Evolutionary conservation across 257 asterid species (phyloP).

Genomic region (Solanum stenotomum): DNA sequence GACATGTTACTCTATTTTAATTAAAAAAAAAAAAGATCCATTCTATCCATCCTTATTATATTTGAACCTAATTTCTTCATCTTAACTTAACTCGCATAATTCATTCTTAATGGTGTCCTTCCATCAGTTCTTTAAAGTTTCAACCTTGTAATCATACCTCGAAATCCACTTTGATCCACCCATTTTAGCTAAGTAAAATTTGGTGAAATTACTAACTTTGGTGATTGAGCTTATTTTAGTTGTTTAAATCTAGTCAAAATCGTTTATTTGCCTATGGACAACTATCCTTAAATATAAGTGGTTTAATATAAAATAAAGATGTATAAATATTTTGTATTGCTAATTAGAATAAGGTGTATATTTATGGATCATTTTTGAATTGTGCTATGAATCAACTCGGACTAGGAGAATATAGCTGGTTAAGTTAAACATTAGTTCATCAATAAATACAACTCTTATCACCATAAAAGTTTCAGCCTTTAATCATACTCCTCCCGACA

Average conservation of each 20-base stretch:
- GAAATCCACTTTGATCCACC: not conserved
- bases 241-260: not conserved
- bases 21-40: too few species aligned
- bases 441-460: not conserved
- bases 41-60: too few species aligned
- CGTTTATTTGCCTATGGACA: not conserved
- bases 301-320: too few species aligned
- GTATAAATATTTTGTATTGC: not conserved
- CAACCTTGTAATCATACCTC: not conserved
- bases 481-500: not conserved
- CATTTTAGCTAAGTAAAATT: not conserved
- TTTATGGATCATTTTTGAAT: too few species aligned
- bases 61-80: not conserved
- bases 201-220: not conserved
- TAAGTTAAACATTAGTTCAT: too few species aligned
- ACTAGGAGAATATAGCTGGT: not conserved
- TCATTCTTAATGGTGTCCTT: not conserved
- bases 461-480: not conserved
- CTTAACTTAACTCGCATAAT: not conserved
- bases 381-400: not conserved
- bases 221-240: not conserved
- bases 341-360: not conserved
- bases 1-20: not conserved
- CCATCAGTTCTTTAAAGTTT: not conserved
- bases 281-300: not conserved